Evolutionary conservation across 2,329 filamentous ascomycete species (phyloP).

Genomic region (Thielaviopsis euricoi): DNA sequence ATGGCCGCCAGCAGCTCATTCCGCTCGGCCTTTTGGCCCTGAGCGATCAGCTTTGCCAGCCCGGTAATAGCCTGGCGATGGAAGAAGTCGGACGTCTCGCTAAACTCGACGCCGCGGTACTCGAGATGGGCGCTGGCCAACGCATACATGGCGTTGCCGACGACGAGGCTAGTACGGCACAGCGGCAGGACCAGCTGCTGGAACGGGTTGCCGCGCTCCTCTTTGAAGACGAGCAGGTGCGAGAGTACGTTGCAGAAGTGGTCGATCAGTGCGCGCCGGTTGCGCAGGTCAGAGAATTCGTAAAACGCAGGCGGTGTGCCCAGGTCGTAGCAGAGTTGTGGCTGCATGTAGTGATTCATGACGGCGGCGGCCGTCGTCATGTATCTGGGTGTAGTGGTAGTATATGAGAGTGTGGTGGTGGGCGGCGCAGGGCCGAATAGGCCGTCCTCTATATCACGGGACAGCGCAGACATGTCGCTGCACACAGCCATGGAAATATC

Average conservation of each 20-base stretch:
- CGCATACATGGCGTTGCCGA: conserved; percentile 75
- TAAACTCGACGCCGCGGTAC: conserved; percentile 36
- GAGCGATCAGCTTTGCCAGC: conserved; percentile 38
- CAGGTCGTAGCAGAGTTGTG: conserved; percentile 34
- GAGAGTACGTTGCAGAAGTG: conserved; percentile 49
- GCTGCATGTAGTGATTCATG: conserved; percentile 20
- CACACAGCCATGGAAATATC: background rate
- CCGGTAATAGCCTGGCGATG: conserved; percentile 44
- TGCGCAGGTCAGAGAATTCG: conserved; percentile 38
- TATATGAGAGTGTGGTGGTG: background rate
- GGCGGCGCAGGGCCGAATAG: background rate
- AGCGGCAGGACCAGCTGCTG: conserved; percentile 46
- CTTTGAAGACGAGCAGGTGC: conserved; percentile 47
- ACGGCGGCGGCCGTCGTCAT: background rate
- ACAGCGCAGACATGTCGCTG: background rate
- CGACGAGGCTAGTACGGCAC: conserved; percentile 34
- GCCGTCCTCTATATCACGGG: background rate
- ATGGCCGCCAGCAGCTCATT: conserved; percentile 45
- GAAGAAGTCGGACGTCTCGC: conserved; percentile 40
- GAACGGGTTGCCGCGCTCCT: conserved; percentile 46
- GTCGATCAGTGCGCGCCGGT: conserved; percentile 39
- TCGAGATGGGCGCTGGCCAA: conserved; percentile 72
- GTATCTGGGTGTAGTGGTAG: background rate
- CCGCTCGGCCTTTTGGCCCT: conserved; percentile 30
- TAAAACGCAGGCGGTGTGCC: conserved; percentile 34